Conservation (phyloP, 345 rosid genomes). For the Erucastrum elatum region DNA sequence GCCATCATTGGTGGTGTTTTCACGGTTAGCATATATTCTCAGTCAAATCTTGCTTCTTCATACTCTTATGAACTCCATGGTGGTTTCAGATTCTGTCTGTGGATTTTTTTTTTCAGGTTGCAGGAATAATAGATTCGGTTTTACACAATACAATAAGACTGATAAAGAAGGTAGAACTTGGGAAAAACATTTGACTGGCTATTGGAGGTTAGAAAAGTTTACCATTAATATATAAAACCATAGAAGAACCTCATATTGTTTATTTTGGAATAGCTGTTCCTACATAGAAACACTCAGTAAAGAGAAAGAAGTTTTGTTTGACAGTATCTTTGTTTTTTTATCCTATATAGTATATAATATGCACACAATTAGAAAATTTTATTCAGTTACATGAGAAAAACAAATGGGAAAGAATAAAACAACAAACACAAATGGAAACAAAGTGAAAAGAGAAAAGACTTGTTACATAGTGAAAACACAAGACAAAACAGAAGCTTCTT, state of each 20-base stretch:
- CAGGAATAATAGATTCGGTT: constrained; percentile 89
- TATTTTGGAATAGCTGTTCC: constrained; percentile 16
- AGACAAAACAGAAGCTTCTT: constrained; percentile 26
- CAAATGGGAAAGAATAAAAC: constrained; percentile 34
- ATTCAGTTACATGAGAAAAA: constrained; percentile 35
- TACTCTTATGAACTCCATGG: constrained; percentile 1
- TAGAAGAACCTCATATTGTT: constrained; percentile 17
- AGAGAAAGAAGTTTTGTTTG: constrained; percentile 27
- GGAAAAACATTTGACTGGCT: constrained; percentile 71
- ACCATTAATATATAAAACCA: constrained; percentile 9
- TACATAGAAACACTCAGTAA: constrained; percentile 17
- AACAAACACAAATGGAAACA: constrained; percentile 33
- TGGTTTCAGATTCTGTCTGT: neutral
- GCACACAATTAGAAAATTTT: constrained; percentile 29
- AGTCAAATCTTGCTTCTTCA: neutral
- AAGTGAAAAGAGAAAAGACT: neutral
- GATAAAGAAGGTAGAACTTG: constrained; percentile 83
- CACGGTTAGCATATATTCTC: constrained; percentile 61
- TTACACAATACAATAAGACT: constrained; percentile 76
- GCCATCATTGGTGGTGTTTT: constrained; percentile 42
- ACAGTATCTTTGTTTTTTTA: constrained; percentile 17
- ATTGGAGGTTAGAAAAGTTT: constrained; percentile 29
- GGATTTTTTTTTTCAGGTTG: constrained; percentile 58
- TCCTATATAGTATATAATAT: neutral
- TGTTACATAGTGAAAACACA: neutral